Percentiles rank a stretch among this genome's conserved stretches.
Conservation (phyloP, 148 eudicot genomes). For the Fagopyrum homotropicum region DNA sequence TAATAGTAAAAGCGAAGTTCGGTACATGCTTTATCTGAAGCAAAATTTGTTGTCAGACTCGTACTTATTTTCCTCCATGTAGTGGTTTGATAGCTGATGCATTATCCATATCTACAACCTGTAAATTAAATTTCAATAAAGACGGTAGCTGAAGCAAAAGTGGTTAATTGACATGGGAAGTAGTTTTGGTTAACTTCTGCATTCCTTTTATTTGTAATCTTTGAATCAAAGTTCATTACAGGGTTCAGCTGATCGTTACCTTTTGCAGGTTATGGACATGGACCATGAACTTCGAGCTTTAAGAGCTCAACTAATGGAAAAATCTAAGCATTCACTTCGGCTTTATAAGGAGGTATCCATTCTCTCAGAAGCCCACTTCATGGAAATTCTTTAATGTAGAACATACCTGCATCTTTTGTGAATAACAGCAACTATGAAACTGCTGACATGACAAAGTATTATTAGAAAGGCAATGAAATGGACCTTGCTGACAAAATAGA, state of each 20-base stretch:
- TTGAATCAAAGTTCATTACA: neutral
- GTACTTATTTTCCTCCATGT: neutral
- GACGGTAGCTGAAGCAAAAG: neutral
- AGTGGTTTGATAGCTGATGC: too few species aligned
- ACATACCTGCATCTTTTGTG: neutral
- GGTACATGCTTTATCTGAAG: too few species aligned
- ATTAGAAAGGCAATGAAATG: neutral
- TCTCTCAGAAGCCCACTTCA: neutral
- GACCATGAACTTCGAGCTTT: conserved; percentile 94
- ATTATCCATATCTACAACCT: neutral
- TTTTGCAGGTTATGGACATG: conserved; percentile 97
- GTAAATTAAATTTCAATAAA: neutral
- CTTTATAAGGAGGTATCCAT: conserved; percentile 82
- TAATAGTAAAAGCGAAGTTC: too few species aligned
- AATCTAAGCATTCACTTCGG: conserved; percentile 69
- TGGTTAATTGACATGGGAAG: neutral
- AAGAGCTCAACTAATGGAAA: conserved; percentile 80
- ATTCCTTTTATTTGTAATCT: neutral
- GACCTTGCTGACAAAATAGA: neutral
- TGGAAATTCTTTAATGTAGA: neutral
- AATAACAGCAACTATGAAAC: neutral
- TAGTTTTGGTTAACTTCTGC: neutral
- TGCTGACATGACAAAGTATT: neutral
- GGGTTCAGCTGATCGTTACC: neutral
- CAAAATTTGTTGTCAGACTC: too few species aligned